A percentile compares a stretch with the other conserved stretches of the same genome.
Conservation (phyloP, 192 early-diverging fungal genomes). For the Dimargaris verticillata region DNA sequence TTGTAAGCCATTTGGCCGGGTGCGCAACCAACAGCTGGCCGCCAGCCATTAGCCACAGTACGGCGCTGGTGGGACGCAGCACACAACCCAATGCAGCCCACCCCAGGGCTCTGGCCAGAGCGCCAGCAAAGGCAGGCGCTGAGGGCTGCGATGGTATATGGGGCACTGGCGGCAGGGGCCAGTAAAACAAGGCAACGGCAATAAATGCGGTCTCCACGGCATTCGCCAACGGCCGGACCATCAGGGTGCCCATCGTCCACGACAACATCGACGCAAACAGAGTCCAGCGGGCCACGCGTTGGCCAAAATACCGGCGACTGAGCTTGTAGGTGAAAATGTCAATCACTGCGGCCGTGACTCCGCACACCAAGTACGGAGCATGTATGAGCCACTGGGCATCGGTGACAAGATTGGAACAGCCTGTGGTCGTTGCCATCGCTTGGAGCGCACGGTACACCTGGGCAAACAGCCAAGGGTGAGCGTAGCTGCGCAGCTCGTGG, state of each 20-base stretch:
- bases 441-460: slow-evolving; percentile 44
- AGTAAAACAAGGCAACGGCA: slow-evolving; percentile 61
- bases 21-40: slow-evolving; percentile 28
- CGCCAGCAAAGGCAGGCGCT: not conserved
- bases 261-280: slow-evolving; percentile 27
- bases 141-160: not conserved
- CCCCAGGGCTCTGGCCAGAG: slow-evolving; percentile 26
- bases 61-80: slow-evolving; percentile 72
- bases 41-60: slow-evolving; percentile 73
- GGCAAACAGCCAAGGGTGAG: slow-evolving; percentile 79
- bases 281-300: slow-evolving; percentile 40
- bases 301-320: slow-evolving; percentile 43
- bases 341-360: slow-evolving; percentile 3
- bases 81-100: slow-evolving; percentile 71
- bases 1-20: not conserved
- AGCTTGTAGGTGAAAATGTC: slow-evolving; percentile 46
- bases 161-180: slow-evolving; percentile 44
- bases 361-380: not conserved
- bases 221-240: slow-evolving; percentile 48
- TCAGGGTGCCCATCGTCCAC: slow-evolving; percentile 42
- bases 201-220: slow-evolving; percentile 60
- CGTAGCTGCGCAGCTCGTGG: slow-evolving; percentile 56
- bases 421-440: slow-evolving; percentile 37
- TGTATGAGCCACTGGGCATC: slow-evolving; percentile 15
- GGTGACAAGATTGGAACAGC: slow-evolving; percentile 46